Evolutionary conservation across 2,329 filamentous ascomycete genomes (phyloP), one percentile per base, ranked within the genome.

Genomic region (Lachnellula cervina): DNA sequence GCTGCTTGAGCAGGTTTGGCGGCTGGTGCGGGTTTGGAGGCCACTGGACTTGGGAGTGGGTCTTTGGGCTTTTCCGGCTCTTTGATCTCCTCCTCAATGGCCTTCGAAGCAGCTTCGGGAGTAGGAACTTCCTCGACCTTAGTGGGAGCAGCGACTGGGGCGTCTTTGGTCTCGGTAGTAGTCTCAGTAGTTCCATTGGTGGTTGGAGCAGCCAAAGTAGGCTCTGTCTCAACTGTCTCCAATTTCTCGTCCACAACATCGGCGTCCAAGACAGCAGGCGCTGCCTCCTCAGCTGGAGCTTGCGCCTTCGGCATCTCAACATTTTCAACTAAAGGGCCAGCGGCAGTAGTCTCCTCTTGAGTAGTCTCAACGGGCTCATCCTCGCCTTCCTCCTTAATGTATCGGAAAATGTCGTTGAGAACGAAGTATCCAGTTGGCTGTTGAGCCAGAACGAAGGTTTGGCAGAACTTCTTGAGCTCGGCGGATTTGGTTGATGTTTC

Each of bases 371-470:
- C 74, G 65, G 84, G 75, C 59, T 87, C 84, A 57, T 89, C 89
- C 59, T 97, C 91, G 43, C 81, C 81, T 66, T 93, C 89, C 59
- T 94, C 90, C 62, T 87, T 85, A 63, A 99, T 86, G 75, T 95
- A 97, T 66, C 94, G 84, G 78, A 97, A 90, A 71, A 99, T 96
- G 70, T 99, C 94, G 74, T 99, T 99, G 66, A 99, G 83, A 35
- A 99, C 93, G 67, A 96, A 99, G 79, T 97, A 99, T 62, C 94
- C 94, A 55, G 93, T 96, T 49, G 90, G 90, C 77, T 99, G 94
- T 73, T 93, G 86, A 49, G 94, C 94, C 60, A 99, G 88, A 60
- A 99, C 90, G 67, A 99, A 99, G 51, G 93, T 97, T 80, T 99
- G 94, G 42, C 92, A 88, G 70, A 99, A 99, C 74, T 97, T 97